Conservation (phyloP, 78 protist species). For the Chrysochromulina parva region DNA sequence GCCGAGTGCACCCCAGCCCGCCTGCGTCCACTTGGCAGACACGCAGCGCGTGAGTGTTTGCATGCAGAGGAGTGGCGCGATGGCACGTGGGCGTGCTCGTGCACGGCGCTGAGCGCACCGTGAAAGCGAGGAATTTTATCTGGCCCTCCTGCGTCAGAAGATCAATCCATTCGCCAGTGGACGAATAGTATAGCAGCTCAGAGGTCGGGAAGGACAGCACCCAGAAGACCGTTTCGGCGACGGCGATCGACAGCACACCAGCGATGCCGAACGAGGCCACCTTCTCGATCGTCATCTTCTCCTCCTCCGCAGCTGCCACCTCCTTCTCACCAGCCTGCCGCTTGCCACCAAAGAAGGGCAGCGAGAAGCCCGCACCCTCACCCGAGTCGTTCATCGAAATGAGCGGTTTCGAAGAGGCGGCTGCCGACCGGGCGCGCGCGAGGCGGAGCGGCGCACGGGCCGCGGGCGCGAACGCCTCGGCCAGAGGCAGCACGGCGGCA, state of each 20-base stretch:
- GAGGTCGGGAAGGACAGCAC: neutral
- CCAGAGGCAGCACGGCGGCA: too few species aligned
- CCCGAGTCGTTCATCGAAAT: too few species aligned
- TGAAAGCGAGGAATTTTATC: neutral
- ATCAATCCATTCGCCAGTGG: neutral
- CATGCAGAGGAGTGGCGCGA: too few species aligned
- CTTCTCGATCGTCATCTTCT: neutral
- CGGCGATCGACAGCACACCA: neutral
- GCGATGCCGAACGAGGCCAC: slow-evolving; percentile 3
- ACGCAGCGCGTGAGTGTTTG: too few species aligned
- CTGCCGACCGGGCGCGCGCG: too few species aligned
- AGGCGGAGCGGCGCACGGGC: too few species aligned
- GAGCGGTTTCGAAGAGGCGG: too few species aligned
- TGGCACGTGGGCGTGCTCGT: too few species aligned
- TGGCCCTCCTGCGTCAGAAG: neutral
- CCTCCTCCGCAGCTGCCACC: neutral
- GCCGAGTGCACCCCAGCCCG: slow-evolving; percentile 10
- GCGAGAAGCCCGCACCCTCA: too few species aligned
- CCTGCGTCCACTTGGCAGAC: neutral
- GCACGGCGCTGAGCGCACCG: neutral
- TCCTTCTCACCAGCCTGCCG: too few species aligned
- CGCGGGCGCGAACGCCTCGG: too few species aligned
- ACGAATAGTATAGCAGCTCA: neutral
- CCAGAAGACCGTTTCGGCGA: slow-evolving; percentile 4
- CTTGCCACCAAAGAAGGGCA: too few species aligned